phyloP scores from a whole-genome alignment of 1,139 yeast species.

The Debaryomycetaceae sp. region DNA sequence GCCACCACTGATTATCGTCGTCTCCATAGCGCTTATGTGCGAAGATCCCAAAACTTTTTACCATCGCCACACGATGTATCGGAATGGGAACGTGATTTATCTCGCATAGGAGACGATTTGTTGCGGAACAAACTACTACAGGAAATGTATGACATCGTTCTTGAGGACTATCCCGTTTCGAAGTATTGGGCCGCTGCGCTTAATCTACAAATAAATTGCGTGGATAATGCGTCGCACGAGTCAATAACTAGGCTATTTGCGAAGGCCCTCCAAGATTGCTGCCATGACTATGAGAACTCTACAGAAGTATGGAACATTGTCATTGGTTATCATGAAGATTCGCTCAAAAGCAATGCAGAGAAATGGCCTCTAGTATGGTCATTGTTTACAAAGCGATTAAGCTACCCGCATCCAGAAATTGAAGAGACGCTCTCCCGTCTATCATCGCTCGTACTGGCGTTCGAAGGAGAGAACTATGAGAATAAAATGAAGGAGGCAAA shows the following conservation, averaged over 20 bases:
- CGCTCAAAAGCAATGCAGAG: constrained; percentile 7
- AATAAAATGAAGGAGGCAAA: constrained; percentile 27
- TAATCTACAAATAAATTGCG: too few species aligned
- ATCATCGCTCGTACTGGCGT: constrained; percentile 32
- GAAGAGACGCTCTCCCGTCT: constrained; percentile 31
- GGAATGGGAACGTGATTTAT: constrained; percentile 17
- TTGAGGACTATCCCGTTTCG: constrained; percentile 7
- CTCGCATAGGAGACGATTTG: constrained; percentile 7
- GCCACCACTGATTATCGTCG: not conserved
- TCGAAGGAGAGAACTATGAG: constrained; percentile 23
- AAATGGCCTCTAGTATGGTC: constrained; percentile 12
- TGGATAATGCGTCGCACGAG: constrained; percentile 1
- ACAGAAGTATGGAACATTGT: constrained; percentile 24
- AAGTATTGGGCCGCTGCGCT: constrained; percentile 8
- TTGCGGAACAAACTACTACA: constrained; percentile 5
- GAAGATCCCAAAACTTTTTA: constrained; percentile 13
- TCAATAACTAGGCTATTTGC: not conserved
- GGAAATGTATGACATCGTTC: constrained; percentile 10
- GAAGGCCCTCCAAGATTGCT: constrained; percentile 16
- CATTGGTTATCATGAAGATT: constrained; percentile 4
- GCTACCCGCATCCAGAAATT: constrained; percentile 31
- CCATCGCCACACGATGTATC: constrained; percentile 13
- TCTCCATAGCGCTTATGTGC: constrained; percentile 1
- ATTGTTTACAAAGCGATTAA: constrained; percentile 24
- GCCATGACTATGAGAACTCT: constrained; percentile 24